These are phyloP conservation scores for Blumeriella jaapii DNA, from an alignment of 2,329 filamentous ascomycete genomes.

Conservation along the genomic window DNA sequence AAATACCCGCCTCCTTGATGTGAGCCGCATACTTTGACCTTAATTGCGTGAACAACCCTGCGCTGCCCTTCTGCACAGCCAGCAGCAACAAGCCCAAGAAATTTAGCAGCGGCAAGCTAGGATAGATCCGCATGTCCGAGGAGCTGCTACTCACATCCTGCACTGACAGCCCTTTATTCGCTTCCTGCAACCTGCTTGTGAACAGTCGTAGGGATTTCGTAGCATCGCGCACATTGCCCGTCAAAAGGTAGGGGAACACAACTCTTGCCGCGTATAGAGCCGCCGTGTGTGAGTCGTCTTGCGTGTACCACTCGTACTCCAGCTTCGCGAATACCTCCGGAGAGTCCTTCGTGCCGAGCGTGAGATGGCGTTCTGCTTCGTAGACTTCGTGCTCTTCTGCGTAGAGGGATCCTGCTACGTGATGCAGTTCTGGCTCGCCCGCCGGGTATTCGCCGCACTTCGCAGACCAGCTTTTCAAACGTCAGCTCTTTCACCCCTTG, in stretches of 20 bases:
- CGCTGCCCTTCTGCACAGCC: constrained; percentile 64
- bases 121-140: constrained; percentile 72
- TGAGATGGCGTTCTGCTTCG: constrained; percentile 83
- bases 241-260: constrained; percentile 80
- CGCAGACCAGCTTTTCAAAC: constrained; percentile 56
- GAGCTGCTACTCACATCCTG: constrained; percentile 70
- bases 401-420: constrained; percentile 77
- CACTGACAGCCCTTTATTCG: constrained; percentile 48
- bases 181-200: constrained; percentile 49
- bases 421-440: constrained; percentile 88
- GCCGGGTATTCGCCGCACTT: constrained; percentile 79
- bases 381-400: constrained; percentile 90
- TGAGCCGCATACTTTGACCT: constrained; percentile 69
- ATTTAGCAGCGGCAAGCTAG: constrained; percentile 86
- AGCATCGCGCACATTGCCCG: constrained; percentile 82
- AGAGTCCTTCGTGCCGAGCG: constrained; percentile 82
- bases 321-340: constrained; percentile 67
- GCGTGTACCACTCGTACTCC: constrained; percentile 89
- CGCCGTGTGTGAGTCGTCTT: constrained; percentile 79
- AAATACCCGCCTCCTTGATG: constrained; percentile 64
- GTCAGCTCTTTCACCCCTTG: constrained; percentile 7
- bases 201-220: constrained; percentile 73
- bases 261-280: constrained; percentile 77
- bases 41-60: constrained; percentile 71
- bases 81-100: constrained; percentile 80